Evolutionary conservation across 257 asterid species (phyloP), one percentile per base, ranked within the genome.

Genomic region (Solanum gandarillasii): DNA sequence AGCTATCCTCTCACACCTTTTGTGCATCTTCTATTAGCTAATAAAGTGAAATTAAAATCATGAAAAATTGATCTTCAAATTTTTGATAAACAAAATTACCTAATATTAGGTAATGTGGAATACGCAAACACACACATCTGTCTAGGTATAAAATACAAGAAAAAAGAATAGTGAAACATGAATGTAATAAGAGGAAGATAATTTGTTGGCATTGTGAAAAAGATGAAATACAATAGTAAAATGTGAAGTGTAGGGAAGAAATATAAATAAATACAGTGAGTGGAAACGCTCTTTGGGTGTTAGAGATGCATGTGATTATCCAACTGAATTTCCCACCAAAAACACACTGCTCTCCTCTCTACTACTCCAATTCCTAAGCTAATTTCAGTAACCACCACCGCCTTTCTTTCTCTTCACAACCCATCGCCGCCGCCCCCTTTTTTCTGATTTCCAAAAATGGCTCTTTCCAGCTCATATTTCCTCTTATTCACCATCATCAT

Each of bases 301-400:
- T 27, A 6, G 38, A 14, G 25, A 43, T 43, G 52, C 20, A 27
- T 27, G 67, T 81, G 31, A 16, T 23, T 9, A 25, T 14, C 48
- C 70, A 94, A 93, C 93, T 90, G 93, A 93, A 87, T 91, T 95
- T 94, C 96, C 96, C 96, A 88, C 98, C 94, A 92, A 93, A 93
- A 90, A 70, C 36, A 86, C 48, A 86, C 91, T 83, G 90, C 93
- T 85, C 88, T 36, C 38, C 87, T 87, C 90, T 83, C 91, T 85
- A 18, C 74, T 41, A 18, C 55, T 46, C 16, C 62, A 76, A 16
- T 48, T 46, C 41, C 85, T 48, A 16, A 79, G 18, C 85, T 5
- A 46, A 29, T 81, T 81, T 46, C 85, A 18, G 9, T 27, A 18
- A 36, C 38, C 38, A 35, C 38, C 35, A 8, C n/a, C 48, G 21